Evolutionary conservation across 2,329 filamentous ascomycete species (phyloP).

Genomic region (Hypomyces perniciosus): DNA sequence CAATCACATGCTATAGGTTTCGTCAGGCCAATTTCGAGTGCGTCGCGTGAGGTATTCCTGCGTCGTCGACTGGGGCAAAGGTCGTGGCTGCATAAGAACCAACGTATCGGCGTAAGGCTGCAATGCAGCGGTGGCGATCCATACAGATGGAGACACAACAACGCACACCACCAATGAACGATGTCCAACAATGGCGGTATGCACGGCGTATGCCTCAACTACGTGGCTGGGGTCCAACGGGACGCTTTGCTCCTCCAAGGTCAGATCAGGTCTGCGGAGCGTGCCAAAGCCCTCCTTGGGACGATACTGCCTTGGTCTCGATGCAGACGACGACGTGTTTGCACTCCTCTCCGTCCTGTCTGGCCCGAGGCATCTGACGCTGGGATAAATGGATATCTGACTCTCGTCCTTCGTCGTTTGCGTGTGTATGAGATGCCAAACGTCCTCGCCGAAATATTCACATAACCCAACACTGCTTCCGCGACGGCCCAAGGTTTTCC

Average conservation of each 20-base stretch:
- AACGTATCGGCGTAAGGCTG: conserved; percentile 12
- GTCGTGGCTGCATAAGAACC: conserved; percentile 10
- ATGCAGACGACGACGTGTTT: conserved; percentile 8
- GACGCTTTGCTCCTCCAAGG: neutral
- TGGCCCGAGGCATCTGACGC: conserved; percentile 1
- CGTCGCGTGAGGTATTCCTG: conserved; percentile 1
- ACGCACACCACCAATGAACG: neutral
- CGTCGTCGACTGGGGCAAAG: neutral
- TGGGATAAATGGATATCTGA: conserved; percentile 2
- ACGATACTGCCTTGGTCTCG: conserved; percentile 2
- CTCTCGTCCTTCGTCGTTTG: conserved; percentile 1
- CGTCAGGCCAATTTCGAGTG: neutral
- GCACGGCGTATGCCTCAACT: conserved; percentile 6
- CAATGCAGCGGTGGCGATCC: conserved; percentile 10
- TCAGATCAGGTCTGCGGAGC: neutral
- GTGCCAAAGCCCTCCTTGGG: conserved; percentile 1
- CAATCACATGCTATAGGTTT: neutral
- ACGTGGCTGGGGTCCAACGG: conserved; percentile 12
- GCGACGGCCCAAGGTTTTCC: neutral
- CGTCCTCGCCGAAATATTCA: conserved; percentile 2
- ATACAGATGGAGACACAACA: conserved; percentile 4
- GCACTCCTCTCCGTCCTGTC: conserved; percentile 1
- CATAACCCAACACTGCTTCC: neutral
- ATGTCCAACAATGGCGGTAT: conserved; percentile 9
- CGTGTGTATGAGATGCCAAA: conserved; percentile 5